Base-by-base conservation (phyloP, 2,329 filamentous ascomycete genomes). In the Venturia aucupariae region DNA sequence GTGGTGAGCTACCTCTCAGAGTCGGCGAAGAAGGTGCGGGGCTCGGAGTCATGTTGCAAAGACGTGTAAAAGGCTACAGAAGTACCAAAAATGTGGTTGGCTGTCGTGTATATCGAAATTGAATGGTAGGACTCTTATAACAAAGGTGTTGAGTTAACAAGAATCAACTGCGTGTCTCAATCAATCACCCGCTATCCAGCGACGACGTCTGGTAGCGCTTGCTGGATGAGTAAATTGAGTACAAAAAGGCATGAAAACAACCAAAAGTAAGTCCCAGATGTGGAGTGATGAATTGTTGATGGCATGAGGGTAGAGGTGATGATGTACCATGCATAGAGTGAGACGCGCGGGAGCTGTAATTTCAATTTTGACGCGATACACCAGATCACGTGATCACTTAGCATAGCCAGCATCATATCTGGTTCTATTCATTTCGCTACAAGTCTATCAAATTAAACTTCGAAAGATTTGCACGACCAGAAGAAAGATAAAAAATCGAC, bases 1-100 rank as follows among this genome's bases (percentile, higher is more conserved):
- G 61, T 48, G 61, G 32, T 35, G 61, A 62, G 30, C 61, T 62
- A 19, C 59, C 35, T 42, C 59, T 44, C n/a, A 60, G 35, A 15
- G 59, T 60, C 4, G 27, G 51, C 15, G 59, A 60, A 44, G 35
- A 42, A 41, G 59, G 35, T 22, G 38, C 27, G 4, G 59, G 59
- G 10, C 59, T 60, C 38, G 59, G 44, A 4, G 51, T 22, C 51
- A 57, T 57, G 17, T 8, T 51, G 1, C 27, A 10, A 51, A 24
- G 8, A 22, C 7, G 22, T 22, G 11, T 13, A 27, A 27, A 27
- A 48, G 44, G 22, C 22, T 27, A 11, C 27, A 15, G 13, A 27
- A 1, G 22, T 8, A n/a, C 22, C 46, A 6, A 27, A 51, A 22
- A 46, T 41, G 15, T 41, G 4, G 5, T 46, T 13, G 11, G 22